phyloP scores from a whole-genome alignment of 306 rosid genomes.

The Pyrus betulifolia region DNA sequence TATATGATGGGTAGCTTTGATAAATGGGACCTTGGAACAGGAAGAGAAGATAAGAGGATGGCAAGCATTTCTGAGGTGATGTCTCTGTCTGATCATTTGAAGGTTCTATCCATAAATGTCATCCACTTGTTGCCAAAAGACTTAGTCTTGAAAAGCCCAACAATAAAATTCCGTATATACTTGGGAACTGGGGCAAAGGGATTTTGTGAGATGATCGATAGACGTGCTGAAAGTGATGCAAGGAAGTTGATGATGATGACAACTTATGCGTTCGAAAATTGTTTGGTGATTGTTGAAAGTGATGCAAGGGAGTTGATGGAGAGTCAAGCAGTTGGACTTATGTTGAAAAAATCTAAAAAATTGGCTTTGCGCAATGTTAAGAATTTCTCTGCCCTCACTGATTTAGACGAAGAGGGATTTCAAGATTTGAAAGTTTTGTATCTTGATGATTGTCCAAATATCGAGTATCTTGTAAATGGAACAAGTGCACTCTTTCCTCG shows the following conservation, averaged over 20 bases:
- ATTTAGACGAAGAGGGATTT: neutral
- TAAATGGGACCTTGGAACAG: neutral
- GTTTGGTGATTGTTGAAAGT: accelerated
- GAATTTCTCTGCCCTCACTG: neutral
- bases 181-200: accelerated
- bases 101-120: neutral
- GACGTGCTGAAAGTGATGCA: neutral
- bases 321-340: neutral
- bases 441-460: accelerated
- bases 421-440: accelerated
- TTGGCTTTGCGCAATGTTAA: accelerated
- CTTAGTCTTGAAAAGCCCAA: neutral
- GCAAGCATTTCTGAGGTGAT: neutral
- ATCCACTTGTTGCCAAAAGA: neutral
- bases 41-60: too few relatives aligned
- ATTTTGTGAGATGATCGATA: accelerated
- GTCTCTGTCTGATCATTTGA: neutral
- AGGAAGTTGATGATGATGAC: too few relatives aligned
- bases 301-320: neutral
- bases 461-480: neutral
- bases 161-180: neutral
- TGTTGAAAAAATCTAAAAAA: neutral
- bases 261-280: neutral
- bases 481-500: neutral
- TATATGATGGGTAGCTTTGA: neutral